Evolutionary conservation across 1,139 yeast genomes (phyloP).

Genomic region (Candida tropicalis): DNA sequence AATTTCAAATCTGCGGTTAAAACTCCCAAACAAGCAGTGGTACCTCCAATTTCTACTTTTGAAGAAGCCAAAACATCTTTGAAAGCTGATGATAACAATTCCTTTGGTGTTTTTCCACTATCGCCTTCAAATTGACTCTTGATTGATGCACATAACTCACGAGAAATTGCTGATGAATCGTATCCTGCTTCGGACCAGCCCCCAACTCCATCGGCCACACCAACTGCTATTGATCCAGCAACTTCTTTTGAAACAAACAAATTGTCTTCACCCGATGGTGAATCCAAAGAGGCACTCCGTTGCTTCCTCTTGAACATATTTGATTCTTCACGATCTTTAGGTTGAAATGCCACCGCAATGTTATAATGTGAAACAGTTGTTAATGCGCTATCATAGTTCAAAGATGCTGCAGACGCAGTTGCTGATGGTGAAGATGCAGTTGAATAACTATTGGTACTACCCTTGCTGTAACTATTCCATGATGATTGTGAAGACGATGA

Average conservation of each 20-base stretch:
- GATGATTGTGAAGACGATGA: slow-evolving; percentile 8
- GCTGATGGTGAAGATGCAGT: slow-evolving; percentile 15
- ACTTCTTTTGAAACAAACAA: slow-evolving; percentile 57
- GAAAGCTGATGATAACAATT: slow-evolving; percentile 59
- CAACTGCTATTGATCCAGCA: slow-evolving; percentile 62
- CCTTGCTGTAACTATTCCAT: slow-evolving; percentile 2
- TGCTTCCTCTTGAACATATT: slow-evolving; percentile 39
- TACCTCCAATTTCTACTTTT: slow-evolving; percentile 86
- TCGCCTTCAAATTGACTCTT: slow-evolving; percentile 29
- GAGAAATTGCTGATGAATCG: slow-evolving; percentile 80
- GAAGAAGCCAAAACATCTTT: slow-evolving; percentile 52
- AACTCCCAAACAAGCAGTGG: slow-evolving; percentile 88
- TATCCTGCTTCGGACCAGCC: slow-evolving; percentile 95
- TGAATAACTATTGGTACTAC: neutral
- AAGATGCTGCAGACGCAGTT: slow-evolving; percentile 15
- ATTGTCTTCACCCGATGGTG: slow-evolving; percentile 89
- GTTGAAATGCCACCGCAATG: slow-evolving; percentile 71
- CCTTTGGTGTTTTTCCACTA: slow-evolving; percentile 37
- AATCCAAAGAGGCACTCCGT: slow-evolving; percentile 36
- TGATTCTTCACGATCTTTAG: slow-evolving; percentile 61
- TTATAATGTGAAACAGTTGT: slow-evolving; percentile 44
- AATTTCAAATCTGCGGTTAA: slow-evolving; percentile 55
- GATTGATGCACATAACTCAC: slow-evolving; percentile 60
- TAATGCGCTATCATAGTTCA: slow-evolving; percentile 21
- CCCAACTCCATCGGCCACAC: slow-evolving; percentile 98